Evolutionary conservation across 2,329 filamentous ascomycete genomes (phyloP), one percentile per base, ranked within the genome.

Genomic region (Trichocomaceae sp.): DNA sequence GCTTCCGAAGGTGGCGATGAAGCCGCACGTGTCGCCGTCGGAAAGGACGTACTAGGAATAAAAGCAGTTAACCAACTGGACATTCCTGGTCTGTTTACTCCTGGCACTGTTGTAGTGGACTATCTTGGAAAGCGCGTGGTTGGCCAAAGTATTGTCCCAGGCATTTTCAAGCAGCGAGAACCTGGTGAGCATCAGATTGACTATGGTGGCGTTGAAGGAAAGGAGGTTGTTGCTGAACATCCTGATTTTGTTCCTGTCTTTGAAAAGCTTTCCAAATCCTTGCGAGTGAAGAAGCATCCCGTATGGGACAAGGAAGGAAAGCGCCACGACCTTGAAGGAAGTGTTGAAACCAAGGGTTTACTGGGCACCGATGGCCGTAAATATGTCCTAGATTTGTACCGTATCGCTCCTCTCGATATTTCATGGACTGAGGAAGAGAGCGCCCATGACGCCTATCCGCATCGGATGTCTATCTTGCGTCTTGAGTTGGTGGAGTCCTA

Each of bases 111-210:
- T 8, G 90, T 99, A 13, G 87, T 97, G 17, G 93, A 99, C 71
- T 99, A 97, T 68, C 82, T 97, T 37, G 93, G 95, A 65, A 96
- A 95, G 79, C 90, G 93, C 61, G 87, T 99, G 63, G 93, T 99
- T 52, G 93, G 90, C 35, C 93, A 99, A 75, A 97, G 91, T 66
- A 96, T 99, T 60, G 93, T 99, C 17, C 93, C 93, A 5, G 95
- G 93, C 57, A 99, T 99, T 66, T 99, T 99, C 81, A 97, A 96
- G 78, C 93, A 97, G 76, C 85, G 92, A 35, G 93, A 97, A 66
- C 90, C 91, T 29, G 93, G 91, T 51, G 93, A 99, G 81, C 93
- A 96, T 73, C 93, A 97, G 72, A 97, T 99, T 63, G 93, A 99
- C 70, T 99, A 99, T 67, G 93, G 93, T 68, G 93, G 92, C 61